Evolutionary conservation across 805 yeast species (phyloP).

Genomic region (Blastobotrys parvus): DNA sequence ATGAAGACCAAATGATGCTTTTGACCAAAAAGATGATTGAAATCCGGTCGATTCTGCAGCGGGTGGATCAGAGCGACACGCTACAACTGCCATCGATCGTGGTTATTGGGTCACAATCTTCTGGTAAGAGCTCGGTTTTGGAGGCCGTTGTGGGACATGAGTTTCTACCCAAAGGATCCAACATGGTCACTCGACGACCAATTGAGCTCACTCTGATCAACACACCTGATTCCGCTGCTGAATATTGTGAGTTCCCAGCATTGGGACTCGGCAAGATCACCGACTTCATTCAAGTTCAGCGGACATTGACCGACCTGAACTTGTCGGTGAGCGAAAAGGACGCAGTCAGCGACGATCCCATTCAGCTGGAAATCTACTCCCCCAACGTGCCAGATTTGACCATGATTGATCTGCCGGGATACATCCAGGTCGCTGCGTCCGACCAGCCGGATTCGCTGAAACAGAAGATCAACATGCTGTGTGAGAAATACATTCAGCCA

Average conservation of each 20-base stretch:
- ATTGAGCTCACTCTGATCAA: slow-evolving; percentile 89
- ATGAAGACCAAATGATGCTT: slow-evolving; percentile 67
- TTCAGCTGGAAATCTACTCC: slow-evolving; percentile 82
- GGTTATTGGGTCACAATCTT: slow-evolving; percentile 93
- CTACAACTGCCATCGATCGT: slow-evolving; percentile 89
- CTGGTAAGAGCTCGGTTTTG: slow-evolving; percentile 93
- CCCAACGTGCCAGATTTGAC: slow-evolving; percentile 89
- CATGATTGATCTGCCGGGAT: slow-evolving; percentile 93
- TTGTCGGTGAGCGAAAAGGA: slow-evolving; percentile 84
- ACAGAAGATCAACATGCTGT: slow-evolving; percentile 64
- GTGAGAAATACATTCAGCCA: slow-evolving; percentile 76
- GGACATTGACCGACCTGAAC: slow-evolving; percentile 77
- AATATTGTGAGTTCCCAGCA: slow-evolving; percentile 90
- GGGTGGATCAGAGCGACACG: slow-evolving; percentile 67
- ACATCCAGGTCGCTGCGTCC: slow-evolving; percentile 92
- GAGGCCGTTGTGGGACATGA: slow-evolving; percentile 98
- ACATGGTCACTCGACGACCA: slow-evolving; percentile 98
- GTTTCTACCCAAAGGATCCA: slow-evolving; percentile 91
- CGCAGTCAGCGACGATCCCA: slow-evolving; percentile 88
- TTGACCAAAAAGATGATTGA: slow-evolving; percentile 96
- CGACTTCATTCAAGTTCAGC: slow-evolving; percentile 83
- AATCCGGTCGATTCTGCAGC: slow-evolving; percentile 69
- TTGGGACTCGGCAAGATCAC: slow-evolving; percentile 72
- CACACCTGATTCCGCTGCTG: slow-evolving; percentile 72
- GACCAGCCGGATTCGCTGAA: slow-evolving; percentile 89